Evolutionary conservation across 352 stramenopile genomes (phyloP).

Genomic region (Phytophthora ohioensis): DNA sequence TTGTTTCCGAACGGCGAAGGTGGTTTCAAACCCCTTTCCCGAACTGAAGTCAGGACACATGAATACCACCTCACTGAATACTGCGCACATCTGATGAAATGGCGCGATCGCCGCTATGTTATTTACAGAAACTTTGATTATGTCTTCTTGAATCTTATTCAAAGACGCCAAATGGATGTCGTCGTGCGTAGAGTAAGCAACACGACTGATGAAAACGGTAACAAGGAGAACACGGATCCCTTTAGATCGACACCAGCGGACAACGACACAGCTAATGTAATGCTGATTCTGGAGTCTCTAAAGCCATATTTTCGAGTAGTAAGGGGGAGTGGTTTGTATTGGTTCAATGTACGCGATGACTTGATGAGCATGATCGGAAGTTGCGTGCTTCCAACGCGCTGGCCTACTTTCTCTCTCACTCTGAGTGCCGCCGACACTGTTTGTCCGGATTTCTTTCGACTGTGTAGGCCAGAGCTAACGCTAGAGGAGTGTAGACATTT

Average conservation of each 20-base stretch:
- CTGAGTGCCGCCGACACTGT: conserved; percentile 42
- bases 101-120: conserved; percentile 15
- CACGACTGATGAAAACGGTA: too few species aligned
- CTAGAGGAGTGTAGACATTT: neutral
- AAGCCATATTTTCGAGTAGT: conserved; percentile 23
- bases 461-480: conserved; percentile 10
- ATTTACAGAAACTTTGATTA: conserved; percentile 22
- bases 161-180: conserved; percentile 16
- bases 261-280: neutral
- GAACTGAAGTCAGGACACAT: neutral
- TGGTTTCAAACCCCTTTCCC: neutral
- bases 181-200: conserved; percentile 6
- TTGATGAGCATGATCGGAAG: conserved; percentile 30
- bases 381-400: conserved; percentile 14
- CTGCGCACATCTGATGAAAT: conserved; percentile 25
- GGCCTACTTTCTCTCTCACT: conserved; percentile 34
- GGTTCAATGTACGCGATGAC: conserved; percentile 18
- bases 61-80: conserved; percentile 16
- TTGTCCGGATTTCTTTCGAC: conserved; percentile 38
- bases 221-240: too few species aligned
- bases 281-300: conserved; percentile 2
- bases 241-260: too few species aligned
- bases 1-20: conserved; percentile 14
- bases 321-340: conserved; percentile 15
- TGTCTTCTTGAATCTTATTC: conserved; percentile 21